Conservation (phyloP, 2,329 filamentous ascomycete genomes). For the Aureobasidium subglaciale region DNA sequence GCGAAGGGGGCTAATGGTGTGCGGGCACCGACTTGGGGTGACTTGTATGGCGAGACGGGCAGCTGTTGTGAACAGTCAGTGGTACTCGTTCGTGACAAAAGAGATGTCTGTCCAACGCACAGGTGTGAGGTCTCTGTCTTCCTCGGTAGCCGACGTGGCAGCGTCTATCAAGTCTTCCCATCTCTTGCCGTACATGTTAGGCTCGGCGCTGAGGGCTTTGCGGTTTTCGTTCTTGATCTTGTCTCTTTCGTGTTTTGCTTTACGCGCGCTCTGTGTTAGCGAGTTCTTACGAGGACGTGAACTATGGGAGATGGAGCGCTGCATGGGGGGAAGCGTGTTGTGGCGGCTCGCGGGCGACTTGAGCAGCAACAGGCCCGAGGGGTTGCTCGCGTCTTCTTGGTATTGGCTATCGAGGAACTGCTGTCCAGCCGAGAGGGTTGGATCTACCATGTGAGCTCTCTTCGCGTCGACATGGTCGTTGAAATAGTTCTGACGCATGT, state of each 20-base stretch:
- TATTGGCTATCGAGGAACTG: constrained; percentile 20
- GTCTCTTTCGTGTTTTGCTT: constrained; percentile 72
- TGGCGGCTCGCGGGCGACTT: constrained; percentile 81
- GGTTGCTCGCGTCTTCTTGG: constrained; percentile 10
- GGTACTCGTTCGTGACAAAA: constrained; percentile 16
- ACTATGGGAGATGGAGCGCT: constrained; percentile 61
- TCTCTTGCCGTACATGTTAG: constrained; percentile 70
- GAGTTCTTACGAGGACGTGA: constrained; percentile 78
- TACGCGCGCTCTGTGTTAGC: constrained; percentile 69
- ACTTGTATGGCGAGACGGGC: constrained; percentile 44
- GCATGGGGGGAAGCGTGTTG: constrained; percentile 77
- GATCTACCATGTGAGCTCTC: constrained; percentile 17
- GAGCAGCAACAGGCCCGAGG: constrained; percentile 54
- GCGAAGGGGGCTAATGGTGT: constrained; percentile 56
- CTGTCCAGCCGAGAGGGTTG: constrained; percentile 18
- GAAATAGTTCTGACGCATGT: constrained; percentile 28
- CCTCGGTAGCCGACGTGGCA: constrained; percentile 85
- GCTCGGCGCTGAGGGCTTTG: constrained; percentile 82
- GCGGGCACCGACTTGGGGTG: constrained; percentile 46
- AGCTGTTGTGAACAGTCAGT: constrained; percentile 28
- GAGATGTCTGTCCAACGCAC: constrained; percentile 48
- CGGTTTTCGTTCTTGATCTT: constrained; percentile 69
- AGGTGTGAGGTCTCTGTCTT: constrained; percentile 79
- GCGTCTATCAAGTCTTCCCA: constrained; percentile 97
- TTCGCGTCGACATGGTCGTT: constrained; percentile 33